Evolutionary conservation across 2,329 filamentous ascomycete species (phyloP).

Genomic region (Cladosporium colombiae): DNA sequence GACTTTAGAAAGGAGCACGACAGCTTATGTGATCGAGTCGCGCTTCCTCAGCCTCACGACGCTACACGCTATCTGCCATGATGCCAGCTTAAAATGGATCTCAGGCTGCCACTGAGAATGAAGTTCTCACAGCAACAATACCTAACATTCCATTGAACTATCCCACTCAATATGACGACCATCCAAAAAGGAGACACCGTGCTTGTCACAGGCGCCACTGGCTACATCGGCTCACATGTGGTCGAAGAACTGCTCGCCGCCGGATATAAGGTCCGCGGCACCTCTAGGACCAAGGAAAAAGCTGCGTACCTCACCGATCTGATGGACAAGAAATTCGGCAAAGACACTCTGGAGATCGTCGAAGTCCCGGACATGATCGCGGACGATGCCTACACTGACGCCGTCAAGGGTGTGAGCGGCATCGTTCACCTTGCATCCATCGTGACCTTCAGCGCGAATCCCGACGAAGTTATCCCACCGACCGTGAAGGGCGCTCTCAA

Average conservation of each 20-base stretch:
- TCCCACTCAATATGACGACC: constrained; percentile 12
- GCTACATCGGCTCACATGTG: constrained; percentile 33
- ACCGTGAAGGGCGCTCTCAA: constrained; percentile 35
- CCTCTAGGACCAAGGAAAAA: constrained; percentile 27
- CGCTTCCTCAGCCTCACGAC: not conserved
- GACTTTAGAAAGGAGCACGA: not conserved
- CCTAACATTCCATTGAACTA: not conserved
- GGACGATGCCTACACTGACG: constrained; percentile 27
- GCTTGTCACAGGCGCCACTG: constrained; percentile 34
- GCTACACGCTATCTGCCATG: not conserved
- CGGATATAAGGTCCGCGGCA: constrained; percentile 35
- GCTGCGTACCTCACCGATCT: constrained; percentile 27
- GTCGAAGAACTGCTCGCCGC: constrained; percentile 29
- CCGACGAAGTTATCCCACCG: constrained; percentile 46
- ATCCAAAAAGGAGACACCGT: constrained; percentile 30
- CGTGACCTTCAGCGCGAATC: constrained; percentile 41
- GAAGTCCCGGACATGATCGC: constrained; percentile 28
- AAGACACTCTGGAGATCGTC: constrained; percentile 41
- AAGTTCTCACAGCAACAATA: not conserved
- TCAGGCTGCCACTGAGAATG: not conserved
- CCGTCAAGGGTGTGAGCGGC: constrained; percentile 39
- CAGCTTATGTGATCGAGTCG: not conserved
- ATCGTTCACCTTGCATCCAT: constrained; percentile 50
- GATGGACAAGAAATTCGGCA: constrained; percentile 31
- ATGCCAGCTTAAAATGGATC: not conserved